These are phyloP conservation scores for Spathaspora sp. DNA, from an alignment of 805 yeast species.

Conservation along the genomic window DNA sequence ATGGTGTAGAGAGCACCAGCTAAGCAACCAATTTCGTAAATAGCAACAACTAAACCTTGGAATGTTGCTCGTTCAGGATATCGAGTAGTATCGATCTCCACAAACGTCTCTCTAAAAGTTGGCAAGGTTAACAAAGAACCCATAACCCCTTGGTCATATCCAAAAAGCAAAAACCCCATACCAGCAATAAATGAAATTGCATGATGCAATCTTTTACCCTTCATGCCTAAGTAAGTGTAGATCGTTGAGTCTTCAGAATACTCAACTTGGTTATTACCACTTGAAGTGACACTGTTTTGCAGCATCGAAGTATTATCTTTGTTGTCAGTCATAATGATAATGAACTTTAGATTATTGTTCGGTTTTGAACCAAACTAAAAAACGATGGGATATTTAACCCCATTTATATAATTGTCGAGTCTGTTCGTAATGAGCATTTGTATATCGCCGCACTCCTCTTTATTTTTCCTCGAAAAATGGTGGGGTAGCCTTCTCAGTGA, in stretches of 20 bases:
- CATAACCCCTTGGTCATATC: constrained; percentile 82
- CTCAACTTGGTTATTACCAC: not conserved
- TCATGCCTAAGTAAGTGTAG: constrained; percentile 4
- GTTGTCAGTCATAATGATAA: not conserved
- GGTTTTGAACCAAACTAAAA: not conserved
- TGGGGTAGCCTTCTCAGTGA: no score
- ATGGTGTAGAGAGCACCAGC: constrained; percentile 42
- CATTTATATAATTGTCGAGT: not conserved
- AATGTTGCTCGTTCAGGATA: constrained; percentile 9
- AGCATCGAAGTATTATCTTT: not conserved
- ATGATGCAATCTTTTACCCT: constrained; percentile 2
- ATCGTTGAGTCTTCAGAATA: not conserved
- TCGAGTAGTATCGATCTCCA: not conserved
- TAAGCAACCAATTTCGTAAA: constrained; percentile 65
- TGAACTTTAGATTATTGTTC: no score
- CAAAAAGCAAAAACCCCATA: constrained; percentile 64
- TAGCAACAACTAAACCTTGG: constrained; percentile 70
- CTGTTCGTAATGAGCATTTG: not conserved
- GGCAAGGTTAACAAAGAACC: constrained; percentile 5
- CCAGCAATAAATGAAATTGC: constrained; percentile 17
- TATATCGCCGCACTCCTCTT: no score
- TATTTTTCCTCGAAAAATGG: no score
- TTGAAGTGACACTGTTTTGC: not conserved
- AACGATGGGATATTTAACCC: not conserved
- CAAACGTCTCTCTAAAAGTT: constrained; percentile 1